Evolutionary conservation across 345 rosid genomes (phyloP).

Genomic region (Pugionium cornutum): DNA sequence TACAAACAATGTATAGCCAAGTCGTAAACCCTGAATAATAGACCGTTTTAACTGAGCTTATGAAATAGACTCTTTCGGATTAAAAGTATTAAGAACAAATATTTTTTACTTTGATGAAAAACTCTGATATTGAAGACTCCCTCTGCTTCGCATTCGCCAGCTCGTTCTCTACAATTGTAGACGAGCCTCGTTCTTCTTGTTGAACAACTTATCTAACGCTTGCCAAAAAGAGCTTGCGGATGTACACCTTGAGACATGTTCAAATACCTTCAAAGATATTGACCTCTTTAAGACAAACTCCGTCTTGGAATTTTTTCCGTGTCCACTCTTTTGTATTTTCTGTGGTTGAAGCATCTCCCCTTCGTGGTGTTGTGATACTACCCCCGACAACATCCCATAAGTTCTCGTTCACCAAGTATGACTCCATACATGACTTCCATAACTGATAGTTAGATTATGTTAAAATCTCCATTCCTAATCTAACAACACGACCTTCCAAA

Average conservation of each 20-base stretch:
- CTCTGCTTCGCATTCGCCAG: not conserved
- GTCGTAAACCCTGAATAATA: no score
- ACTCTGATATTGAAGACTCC: not conserved
- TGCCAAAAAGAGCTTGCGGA: conserved; percentile 4
- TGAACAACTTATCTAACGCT: not conserved
- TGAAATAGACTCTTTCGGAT: no score
- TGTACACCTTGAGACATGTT: conserved; percentile 2
- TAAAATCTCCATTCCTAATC: no score
- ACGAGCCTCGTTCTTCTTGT: conserved; percentile 9
- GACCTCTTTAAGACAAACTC: conserved; percentile 32
- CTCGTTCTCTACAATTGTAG: not conserved
- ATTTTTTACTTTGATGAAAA: no score
- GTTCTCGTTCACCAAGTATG: no score
- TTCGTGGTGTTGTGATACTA: not conserved
- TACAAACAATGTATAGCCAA: no score
- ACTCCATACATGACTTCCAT: no score
- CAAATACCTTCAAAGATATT: not conserved
- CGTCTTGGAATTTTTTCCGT: conserved; percentile 1
- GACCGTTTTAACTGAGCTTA: no score
- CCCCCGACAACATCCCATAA: not conserved
- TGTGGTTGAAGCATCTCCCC: not conserved
- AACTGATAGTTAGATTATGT: no score
- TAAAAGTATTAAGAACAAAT: no score
- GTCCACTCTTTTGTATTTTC: conserved; percentile 1
- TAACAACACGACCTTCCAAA: no score